Base-by-base conservation (phyloP, 495 filamentous ascomycete species). In the Mycothermus thermophilus region DNA sequence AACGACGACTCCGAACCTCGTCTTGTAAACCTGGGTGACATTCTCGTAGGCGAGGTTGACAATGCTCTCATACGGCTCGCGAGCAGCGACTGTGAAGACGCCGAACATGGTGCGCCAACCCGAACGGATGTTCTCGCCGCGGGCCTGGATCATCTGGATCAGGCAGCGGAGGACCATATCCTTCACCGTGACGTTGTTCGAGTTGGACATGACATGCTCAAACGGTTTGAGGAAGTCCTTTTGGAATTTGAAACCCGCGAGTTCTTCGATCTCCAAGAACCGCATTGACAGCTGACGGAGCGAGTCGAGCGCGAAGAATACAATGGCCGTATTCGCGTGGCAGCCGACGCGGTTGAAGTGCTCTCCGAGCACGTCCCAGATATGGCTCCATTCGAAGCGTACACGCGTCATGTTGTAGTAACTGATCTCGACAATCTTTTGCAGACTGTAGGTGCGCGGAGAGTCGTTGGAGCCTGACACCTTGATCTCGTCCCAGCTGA, bases 71-170 rank as follows among this genome's bases (percentile, higher is more conserved):
- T 93, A 88, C 24, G 79, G 84, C 48, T 99, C 90, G 34, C 79
- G 71, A 15, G 90, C 90, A 13, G 90, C 92, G 17, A 94, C 83
- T 3, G 88, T 94, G 54, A 99, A 96, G 24, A 94, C 92, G 8
- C 86, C 90, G 63, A 99, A 96, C 86, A 99, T 96, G 9, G 90
- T 96, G 56, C 90, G 77, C 90, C 90, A 99, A 19, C 90, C 90
- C 12, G 86, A 94, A 8, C 87, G 79, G 45, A 99, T 96, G 43
- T 95, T 96, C 47, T 93, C 76, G 7, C 90, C 90, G 41, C 82
- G 71, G 16, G 90, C 87, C 58, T 96, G 92, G 27, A 99, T 86
- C 90, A 99, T 99, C 56, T 99, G 90, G 36, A 92, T 90, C 35
- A 99, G 64, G 52, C 92, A 99, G n/a, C 85, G 73, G 9, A 99